Evolutionary conservation across 1,284 basidiomycete species (phyloP).

Genomic region (Lignosus rhinocerotis): DNA sequence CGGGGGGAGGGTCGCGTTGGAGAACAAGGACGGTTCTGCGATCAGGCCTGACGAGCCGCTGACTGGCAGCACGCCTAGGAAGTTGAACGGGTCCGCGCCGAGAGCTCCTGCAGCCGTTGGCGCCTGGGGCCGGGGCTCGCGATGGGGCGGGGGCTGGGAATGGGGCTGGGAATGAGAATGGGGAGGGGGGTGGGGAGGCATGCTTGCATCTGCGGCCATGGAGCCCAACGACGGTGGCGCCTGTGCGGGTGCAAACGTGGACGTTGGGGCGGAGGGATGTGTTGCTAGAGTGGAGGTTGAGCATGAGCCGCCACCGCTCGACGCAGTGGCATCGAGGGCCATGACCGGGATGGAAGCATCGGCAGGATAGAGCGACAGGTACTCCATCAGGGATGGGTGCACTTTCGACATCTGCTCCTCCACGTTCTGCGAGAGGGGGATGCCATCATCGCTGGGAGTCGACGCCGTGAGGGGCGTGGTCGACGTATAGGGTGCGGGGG

Average conservation of each 20-base stretch:
- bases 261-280: background rate
- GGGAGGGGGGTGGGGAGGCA: background rate
- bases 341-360: constrained; percentile 32
- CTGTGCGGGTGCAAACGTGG: background rate
- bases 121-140: background rate
- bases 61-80: constrained; percentile 16
- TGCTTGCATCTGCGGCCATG: background rate
- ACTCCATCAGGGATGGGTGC: constrained; percentile 56
- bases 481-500: background rate
- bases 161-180: no score
- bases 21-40: constrained; percentile 14
- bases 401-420: constrained; percentile 45
- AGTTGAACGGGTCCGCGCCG: constrained; percentile 8
- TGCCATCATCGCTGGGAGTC: constrained; percentile 29
- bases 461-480: constrained; percentile 22
- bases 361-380: constrained; percentile 41
- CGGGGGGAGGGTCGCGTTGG: constrained; percentile 1
- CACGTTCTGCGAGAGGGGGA: constrained; percentile 25
- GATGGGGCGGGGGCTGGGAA: no score
- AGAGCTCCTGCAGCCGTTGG: background rate
- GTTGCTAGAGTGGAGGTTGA: no score
- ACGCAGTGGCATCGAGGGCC: constrained; percentile 10
- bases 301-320: background rate
- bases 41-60: background rate
- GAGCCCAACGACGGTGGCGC: background rate